Percentiles rank a stretch among this genome's conserved stretches.
phyloP scores from a whole-genome alignment of 164 flowering plant genomes.

The Nelumbo lutea region DNA sequence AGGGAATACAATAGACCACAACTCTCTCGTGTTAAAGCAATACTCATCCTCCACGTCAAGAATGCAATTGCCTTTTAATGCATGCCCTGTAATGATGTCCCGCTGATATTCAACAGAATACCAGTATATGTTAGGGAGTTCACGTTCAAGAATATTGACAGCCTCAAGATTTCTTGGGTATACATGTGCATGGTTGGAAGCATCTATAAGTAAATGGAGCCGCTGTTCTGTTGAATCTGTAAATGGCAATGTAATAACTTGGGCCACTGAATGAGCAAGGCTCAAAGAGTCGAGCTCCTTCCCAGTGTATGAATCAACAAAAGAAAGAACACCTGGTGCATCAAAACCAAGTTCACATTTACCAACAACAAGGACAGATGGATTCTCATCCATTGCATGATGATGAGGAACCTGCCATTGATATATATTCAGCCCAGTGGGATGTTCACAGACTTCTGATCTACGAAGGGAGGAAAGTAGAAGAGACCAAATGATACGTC shows the following conservation, averaged over 20 bases:
- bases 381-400: constrained; percentile 90
- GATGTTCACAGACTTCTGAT: constrained; percentile 56
- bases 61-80: constrained; percentile 39
- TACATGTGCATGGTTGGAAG: constrained; percentile 47
- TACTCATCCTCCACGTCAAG: constrained; percentile 49
- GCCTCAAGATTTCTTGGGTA: constrained; percentile 79
- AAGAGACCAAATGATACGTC: constrained; percentile 85
- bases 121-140: constrained; percentile 75
- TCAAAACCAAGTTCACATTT: constrained; percentile 51
- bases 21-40: constrained; percentile 63
- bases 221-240: constrained; percentile 88
- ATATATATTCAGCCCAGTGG: constrained; percentile 55
- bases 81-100: constrained; percentile 71
- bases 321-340: constrained; percentile 62
- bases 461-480: constrained; percentile 51
- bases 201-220: constrained; percentile 76
- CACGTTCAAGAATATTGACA: constrained; percentile 43
- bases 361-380: constrained; percentile 86
- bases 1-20: constrained; percentile 96
- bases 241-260: constrained; percentile 72
- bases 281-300: constrained; percentile 47
- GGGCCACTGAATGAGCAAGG: constrained; percentile 54
- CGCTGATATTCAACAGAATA: constrained; percentile 66
- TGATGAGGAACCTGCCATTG: constrained; percentile 98
- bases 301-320: constrained; percentile 88